Evolutionary conservation across 495 filamentous ascomycete genomes (phyloP).

Genomic region (Parathielavia hyrcaniae): DNA sequence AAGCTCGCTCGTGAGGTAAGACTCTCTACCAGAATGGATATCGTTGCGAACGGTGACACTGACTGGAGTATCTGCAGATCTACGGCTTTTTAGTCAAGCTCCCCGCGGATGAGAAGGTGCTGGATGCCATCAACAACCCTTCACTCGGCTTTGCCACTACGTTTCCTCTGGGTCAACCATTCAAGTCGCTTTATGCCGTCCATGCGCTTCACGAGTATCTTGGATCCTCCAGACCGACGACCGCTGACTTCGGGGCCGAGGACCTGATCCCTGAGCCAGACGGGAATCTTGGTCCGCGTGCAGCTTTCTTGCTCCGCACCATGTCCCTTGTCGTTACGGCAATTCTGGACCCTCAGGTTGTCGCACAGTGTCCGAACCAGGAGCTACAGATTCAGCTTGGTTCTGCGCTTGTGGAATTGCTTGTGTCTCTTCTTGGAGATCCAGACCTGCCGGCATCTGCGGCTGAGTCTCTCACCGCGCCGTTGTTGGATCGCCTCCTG

Average conservation of each 20-base stretch:
- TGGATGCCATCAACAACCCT: constrained; percentile 52
- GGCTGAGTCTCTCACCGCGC: constrained; percentile 27
- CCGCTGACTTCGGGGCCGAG: constrained; percentile 17
- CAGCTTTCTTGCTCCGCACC: constrained; percentile 32
- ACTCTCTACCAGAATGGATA: not conserved
- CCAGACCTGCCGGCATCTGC: constrained; percentile 21
- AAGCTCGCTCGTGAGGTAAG: constrained; percentile 60
- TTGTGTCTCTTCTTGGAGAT: constrained; percentile 39
- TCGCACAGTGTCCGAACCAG: constrained; percentile 34
- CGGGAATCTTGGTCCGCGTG: constrained; percentile 21
- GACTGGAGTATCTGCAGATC: constrained; percentile 45
- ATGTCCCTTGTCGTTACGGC: constrained; percentile 44
- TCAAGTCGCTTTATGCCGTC: constrained; percentile 67
- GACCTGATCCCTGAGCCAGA: constrained; percentile 17
- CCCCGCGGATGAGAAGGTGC: constrained; percentile 58
- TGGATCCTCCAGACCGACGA: constrained; percentile 23
- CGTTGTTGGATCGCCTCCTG: constrained; percentile 36
- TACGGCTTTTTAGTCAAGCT: constrained; percentile 69
- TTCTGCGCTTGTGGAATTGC: constrained; percentile 39
- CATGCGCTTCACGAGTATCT: constrained; percentile 54
- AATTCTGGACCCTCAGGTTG: constrained; percentile 41
- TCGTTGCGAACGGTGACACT: constrained; percentile 14
- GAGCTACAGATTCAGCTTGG: constrained; percentile 38
- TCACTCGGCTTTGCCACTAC: constrained; percentile 48
- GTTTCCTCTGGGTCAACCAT: constrained; percentile 65